These are phyloP conservation scores for Avicennia marina DNA, from an alignment of 257 asterid species.

Conservation along the genomic window DNA sequence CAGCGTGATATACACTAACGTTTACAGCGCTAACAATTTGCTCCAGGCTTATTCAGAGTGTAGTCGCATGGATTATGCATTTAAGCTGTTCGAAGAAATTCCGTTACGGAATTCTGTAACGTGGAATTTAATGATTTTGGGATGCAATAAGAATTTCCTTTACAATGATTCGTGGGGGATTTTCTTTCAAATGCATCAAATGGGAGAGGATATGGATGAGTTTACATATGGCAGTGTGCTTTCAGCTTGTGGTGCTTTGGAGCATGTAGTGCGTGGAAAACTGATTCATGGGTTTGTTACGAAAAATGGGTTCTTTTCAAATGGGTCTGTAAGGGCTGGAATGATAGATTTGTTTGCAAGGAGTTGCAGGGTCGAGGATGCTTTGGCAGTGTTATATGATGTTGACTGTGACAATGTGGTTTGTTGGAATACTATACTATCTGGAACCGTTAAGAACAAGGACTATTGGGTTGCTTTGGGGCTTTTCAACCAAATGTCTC, in stretches of 20 bases:
- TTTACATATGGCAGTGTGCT: slow-evolving; percentile 60
- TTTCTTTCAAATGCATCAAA: slow-evolving; percentile 43
- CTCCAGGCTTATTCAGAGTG: slow-evolving; percentile 32
- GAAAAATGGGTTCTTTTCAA: slow-evolving; percentile 54
- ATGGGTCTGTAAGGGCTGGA: slow-evolving; percentile 63
- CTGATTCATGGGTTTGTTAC: slow-evolving; percentile 57
- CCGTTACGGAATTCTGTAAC: slow-evolving; percentile 40
- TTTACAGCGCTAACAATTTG: slow-evolving; percentile 42
- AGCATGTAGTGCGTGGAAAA: slow-evolving; percentile 31
- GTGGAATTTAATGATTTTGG: slow-evolving; percentile 64
- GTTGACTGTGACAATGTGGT: slow-evolving; percentile 56
- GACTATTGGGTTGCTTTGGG: slow-evolving; percentile 41
- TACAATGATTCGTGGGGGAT: slow-evolving; percentile 54
- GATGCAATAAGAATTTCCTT: slow-evolving; percentile 43
- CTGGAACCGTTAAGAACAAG: slow-evolving; percentile 70
- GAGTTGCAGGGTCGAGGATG: slow-evolving; percentile 40
- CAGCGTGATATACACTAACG: slow-evolving; percentile 18
- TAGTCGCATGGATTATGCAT: slow-evolving; percentile 39
- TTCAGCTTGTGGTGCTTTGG: slow-evolving; percentile 52
- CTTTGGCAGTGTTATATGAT: slow-evolving; percentile 56
- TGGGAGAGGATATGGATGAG: slow-evolving; percentile 40
- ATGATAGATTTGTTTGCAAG: slow-evolving; percentile 56
- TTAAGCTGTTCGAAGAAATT: slow-evolving; percentile 59
- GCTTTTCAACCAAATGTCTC: slow-evolving; percentile 45
- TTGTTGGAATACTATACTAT: slow-evolving; percentile 75